Base-by-base conservation (phyloP, 176 grass and related monocot species). In the Puya raimondii region DNA sequence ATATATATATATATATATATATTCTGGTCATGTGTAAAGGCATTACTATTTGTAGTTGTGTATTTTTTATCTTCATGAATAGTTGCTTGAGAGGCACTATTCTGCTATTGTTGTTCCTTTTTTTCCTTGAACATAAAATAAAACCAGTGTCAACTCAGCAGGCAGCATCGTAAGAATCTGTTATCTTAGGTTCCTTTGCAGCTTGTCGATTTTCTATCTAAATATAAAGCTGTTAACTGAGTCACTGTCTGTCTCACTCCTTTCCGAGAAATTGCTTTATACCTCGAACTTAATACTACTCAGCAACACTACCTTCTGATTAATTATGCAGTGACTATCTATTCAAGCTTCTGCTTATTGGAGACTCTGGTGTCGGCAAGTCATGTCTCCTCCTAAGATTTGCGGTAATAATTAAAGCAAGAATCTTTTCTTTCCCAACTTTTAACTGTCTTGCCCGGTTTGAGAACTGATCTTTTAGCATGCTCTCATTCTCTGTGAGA, bases 301-400 rank as follows among this genome's bases (percentile, higher is more conserved):
- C 33, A 42, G 33, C 33, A 42, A 42, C 33, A 7, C 33, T 42
- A 71, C 56, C 51, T 48, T 20, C 70, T 42, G 27, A 1, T 59
- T 50, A 23, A 69, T 42, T 78, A 42, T 53, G 51, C 71, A 84
- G 82, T 57, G 82, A 84, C 73, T 84, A 84, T 68, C 76, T 84
- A 6, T 84, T 84, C 71, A 89, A 89, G 53, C 86, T 89, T 69
- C 76, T 89, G 74, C 86, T 89, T 20, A 89, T 89, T 69, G 86
- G 86, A 72, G 86, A 89, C 51, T 89, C 86, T 9, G 86, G 86
- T 63, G 86, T 89, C 27, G 86, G 86, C 57, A 89, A 89, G 77
- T 89, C 82, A 61, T 89, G 86, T 16, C 82, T 89, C 17, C 86
- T 89, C 33, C 71, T 89, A 65, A 85, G 86, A 89, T 89, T 89